Evolutionary conservation across 2,329 filamentous ascomycete genomes (phyloP).

Genomic region (Fusarium concolor): DNA sequence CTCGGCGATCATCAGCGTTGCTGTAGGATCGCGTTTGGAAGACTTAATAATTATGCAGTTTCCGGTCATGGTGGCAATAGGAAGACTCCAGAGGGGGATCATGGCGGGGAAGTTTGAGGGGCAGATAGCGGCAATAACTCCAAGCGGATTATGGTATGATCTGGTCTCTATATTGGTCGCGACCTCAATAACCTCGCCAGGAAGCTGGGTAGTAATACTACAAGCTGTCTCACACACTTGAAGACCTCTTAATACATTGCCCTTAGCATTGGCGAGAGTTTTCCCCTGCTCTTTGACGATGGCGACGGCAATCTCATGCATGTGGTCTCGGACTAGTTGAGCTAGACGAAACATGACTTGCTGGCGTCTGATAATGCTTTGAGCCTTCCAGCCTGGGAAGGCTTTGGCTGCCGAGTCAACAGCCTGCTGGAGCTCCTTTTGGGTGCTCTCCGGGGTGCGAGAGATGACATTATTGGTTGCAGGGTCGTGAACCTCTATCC

Average conservation of each 20-base stretch:
- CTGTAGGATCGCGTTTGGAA: constrained; percentile 81
- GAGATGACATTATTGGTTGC: constrained; percentile 82
- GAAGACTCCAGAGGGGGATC: constrained; percentile 85
- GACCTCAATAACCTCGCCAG: constrained; percentile 79
- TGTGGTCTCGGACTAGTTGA: constrained; percentile 76
- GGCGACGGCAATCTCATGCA: constrained; percentile 78
- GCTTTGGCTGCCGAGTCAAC: constrained; percentile 77
- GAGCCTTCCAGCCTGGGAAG: constrained; percentile 74
- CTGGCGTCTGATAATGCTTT: constrained; percentile 74
- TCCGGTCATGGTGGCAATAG: constrained; percentile 79
- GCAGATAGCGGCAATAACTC: constrained; percentile 80
- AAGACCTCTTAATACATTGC: constrained; percentile 78
- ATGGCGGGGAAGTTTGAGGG: constrained; percentile 87
- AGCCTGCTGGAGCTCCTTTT: constrained; percentile 74
- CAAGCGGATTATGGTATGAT: constrained; percentile 77
- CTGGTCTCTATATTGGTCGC: constrained; percentile 84
- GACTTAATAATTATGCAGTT: constrained; percentile 84
- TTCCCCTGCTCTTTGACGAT: constrained; percentile 85
- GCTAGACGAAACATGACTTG: constrained; percentile 83
- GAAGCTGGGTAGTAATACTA: constrained; percentile 77
- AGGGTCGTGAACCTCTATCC: constrained; percentile 79
- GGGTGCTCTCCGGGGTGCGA: constrained; percentile 77
- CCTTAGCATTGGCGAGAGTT: constrained; percentile 78
- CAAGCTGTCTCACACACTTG: constrained; percentile 82
- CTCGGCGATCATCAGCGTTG: constrained; percentile 82